A percentile compares a stretch with the other conserved stretches of the same genome.
phyloP scores from a whole-genome alignment of 257 asterid genomes.

The Lithospermum erythrorhizon region DNA sequence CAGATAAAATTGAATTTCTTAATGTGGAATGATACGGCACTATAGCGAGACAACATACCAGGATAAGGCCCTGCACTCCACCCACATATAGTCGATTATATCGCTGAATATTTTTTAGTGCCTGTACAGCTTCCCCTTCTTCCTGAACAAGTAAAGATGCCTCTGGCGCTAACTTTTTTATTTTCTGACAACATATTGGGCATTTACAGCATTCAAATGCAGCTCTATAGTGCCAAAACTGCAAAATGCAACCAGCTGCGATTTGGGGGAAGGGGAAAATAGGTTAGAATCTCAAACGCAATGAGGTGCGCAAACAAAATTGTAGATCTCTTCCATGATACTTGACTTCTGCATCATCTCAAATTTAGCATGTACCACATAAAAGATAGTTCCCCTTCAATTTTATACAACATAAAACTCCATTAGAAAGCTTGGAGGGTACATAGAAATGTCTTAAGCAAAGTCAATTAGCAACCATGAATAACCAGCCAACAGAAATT shows the following conservation, averaged over 20 bases:
- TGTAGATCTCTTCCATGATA: background rate
- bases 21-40: background rate
- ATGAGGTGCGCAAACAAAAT: background rate
- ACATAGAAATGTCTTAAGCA: no score
- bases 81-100: constrained; percentile 40
- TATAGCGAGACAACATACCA: constrained; percentile 16
- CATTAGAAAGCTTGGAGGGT: background rate
- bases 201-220: constrained; percentile 48
- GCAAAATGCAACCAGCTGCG: constrained; percentile 48
- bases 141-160: constrained; percentile 16
- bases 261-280: background rate
- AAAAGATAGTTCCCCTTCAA: background rate
- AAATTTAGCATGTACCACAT: background rate
- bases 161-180: constrained; percentile 36
- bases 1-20: no score
- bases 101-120: constrained; percentile 28
- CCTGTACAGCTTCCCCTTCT: constrained; percentile 22
- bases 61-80: constrained; percentile 28
- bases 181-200: constrained; percentile 43
- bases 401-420: background rate
- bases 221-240: constrained; percentile 45
- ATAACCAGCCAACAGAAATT: background rate
- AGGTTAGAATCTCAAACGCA: background rate
- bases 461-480: background rate
- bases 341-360: background rate